Base-by-base conservation (phyloP, 2,329 filamentous ascomycete species). In the Aspergillus candidus region DNA sequence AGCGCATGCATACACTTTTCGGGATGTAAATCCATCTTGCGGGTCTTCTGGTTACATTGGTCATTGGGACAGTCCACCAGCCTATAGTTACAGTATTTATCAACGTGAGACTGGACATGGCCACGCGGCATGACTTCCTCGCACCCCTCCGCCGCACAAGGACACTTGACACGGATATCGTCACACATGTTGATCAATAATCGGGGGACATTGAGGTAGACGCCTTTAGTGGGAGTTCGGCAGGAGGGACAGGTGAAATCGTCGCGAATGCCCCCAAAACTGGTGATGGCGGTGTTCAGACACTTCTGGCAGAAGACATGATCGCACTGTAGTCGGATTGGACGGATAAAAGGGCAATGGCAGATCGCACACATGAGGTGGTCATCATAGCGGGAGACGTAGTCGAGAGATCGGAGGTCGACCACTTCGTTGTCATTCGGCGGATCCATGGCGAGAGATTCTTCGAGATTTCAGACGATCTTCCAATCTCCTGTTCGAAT, bases 341-440 rank as follows among this genome's bases (percentile, higher is more conserved):
- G 79, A 41, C 73, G 67, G 43, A 82, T 72, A 54, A 82, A 81
- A 6, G 80, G 77, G 48, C 76, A 78, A 56, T 79, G 78, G 61
- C 80, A 83, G 51, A 83, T 83, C 12, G 79, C 73, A 57, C 80
- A 83, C 67, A 80, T 75, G 40, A 83, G 70, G 56, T 83, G 80
- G 48, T 71, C 71, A 58, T 83, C 78, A 57, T 76, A 76, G 22
- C 65, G 59, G 40, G 70, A 66, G 45, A 79, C 71, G 64, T 80
- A 79, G 46, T 83, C 79, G 52, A 83, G 72, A 32, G 70, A 60
- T 43, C 77, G 72, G 38, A 82, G 61, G 57, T 83, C 80, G 49
- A 80, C 64, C 6, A 57, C 44, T 40, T 60, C 58, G 33, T 63
- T 44, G 40, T 58, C 59, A 50, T 48, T 50, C 43, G 49, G 51